Evolutionary conservation across 2,329 filamentous ascomycete genomes (phyloP), one percentile per base, ranked within the genome.

Genomic region (Arachnomyces sp.): DNA sequence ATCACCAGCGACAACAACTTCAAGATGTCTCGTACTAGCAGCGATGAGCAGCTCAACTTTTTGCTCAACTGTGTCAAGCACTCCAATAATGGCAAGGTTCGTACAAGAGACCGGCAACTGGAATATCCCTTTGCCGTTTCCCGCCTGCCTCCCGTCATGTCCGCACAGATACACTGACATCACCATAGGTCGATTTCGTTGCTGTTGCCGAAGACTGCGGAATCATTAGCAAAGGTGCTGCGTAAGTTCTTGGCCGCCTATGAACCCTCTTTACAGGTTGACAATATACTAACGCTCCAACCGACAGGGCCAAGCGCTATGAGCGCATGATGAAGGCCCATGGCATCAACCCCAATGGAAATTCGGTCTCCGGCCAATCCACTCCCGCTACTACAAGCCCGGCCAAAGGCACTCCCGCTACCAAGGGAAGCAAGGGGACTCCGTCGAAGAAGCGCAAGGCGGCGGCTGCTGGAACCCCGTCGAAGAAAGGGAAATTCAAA

Each of bases 171-270:
- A 21, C 12, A 13, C 21, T 25, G 21, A 25, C 21, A 9, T 9
- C 21, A 5, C 21, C 12, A 39, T 40, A 85, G 81, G 70, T 83
- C 4, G 75, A 86, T 52, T 86, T 84, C 49, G 63, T 60, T 4
- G 68, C 71, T 36, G 82, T 86, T n/a, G 78, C 78, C 8, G 63
- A 69, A 12, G 80, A 84, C 51, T 76, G 79, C 31, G 63, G 59
- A 15, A 82, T 86, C 29, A 69, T 80, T 28, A 69, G 64, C 59
- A 83, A 82, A 61, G 80, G 74, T 11, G 82, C 82, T 15, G 82
- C 81, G 82, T 86, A 72, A 71, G 81, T 74, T 17, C n/a, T n/a
- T n/a, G n/a, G n/a, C n/a, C n/a, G n/a, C n/a, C n/a, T n/a, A n/a
- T n/a, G 11, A 15, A n/a, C 28, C 18, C n/a, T n/a, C 31, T 28